These are phyloP conservation scores for Silene noctiflora DNA, from an alignment of 179 eudicot genomes.

Conservation along the genomic window DNA sequence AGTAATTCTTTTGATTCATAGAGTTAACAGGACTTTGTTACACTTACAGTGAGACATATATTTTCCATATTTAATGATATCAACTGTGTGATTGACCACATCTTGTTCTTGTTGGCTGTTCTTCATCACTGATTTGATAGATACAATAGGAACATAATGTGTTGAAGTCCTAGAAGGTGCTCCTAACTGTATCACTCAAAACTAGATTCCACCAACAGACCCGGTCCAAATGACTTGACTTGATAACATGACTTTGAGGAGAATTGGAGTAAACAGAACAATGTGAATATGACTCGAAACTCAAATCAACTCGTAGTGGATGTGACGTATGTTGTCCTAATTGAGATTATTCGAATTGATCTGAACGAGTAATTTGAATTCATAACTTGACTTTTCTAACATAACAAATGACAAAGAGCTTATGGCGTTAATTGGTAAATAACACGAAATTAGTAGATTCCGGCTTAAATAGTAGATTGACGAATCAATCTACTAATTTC, in stretches of 20 bases:
- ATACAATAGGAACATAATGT: neutral
- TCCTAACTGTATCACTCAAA: neutral
- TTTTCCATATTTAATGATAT: constrained; percentile 26
- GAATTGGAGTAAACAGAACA: too few species aligned
- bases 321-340: too few species aligned
- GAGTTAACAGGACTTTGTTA: constrained; percentile 27
- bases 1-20: constrained; percentile 47
- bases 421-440: too few species aligned
- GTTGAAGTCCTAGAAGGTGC: neutral
- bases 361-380: neutral
- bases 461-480: too few species aligned
- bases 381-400: neutral
- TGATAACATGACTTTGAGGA: too few species aligned
- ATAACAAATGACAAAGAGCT: too few species aligned
- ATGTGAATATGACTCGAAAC: too few species aligned
- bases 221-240: too few species aligned
- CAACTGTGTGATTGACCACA: constrained; percentile 6
- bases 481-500: too few species aligned
- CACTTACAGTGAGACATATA: constrained; percentile 27
- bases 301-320: too few species aligned
- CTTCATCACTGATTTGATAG: neutral
- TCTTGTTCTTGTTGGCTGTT: neutral
- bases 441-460: too few species aligned
- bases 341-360: too few species aligned
- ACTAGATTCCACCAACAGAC: neutral